A percentile compares a stretch with the other conserved stretches of the same genome.
These are phyloP conservation scores for Ophiostoma pallidulum DNA, from an alignment of 2,329 filamentous ascomycete species.

Conservation along the genomic window DNA sequence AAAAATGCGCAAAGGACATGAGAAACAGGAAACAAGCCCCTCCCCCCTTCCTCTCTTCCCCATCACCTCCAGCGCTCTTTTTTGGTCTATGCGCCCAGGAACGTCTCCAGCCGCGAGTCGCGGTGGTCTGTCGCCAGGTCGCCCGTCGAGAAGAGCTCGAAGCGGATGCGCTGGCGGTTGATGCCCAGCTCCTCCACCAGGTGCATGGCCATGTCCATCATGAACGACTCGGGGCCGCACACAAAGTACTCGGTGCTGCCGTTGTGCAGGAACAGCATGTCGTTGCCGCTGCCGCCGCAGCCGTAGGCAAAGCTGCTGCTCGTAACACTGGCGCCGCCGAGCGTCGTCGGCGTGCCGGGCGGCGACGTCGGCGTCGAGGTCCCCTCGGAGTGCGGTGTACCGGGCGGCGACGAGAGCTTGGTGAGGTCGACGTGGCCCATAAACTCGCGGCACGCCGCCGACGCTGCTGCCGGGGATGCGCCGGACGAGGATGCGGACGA, in stretches of 20 bases:
- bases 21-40: too few relatives aligned
- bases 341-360: conserved; percentile 10
- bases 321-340: too few relatives aligned
- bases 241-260: conserved; percentile 43
- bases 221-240: conserved; percentile 46
- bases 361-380: conserved; percentile 1
- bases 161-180: conserved; percentile 30
- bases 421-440: conserved; percentile 38
- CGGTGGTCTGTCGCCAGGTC: conserved; percentile 18
- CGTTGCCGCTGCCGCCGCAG: conserved; percentile 19
- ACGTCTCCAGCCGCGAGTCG: conserved; percentile 10
- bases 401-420: conserved; percentile 23
- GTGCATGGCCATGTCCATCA: conserved; percentile 39
- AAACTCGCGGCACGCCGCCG: conserved; percentile 33
- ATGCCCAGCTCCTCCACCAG: conserved; percentile 32
- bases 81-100: not conserved
- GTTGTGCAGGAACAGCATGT: conserved; percentile 37
- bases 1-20: too few relatives aligned
- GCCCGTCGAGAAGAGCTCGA: conserved; percentile 39
- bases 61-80: too few relatives aligned
- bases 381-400: not conserved
- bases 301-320: conserved; percentile 34
- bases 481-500: too few relatives aligned
- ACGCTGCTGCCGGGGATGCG: too few relatives aligned
- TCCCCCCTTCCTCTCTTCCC: too few relatives aligned